Evolutionary conservation across 768 basidiomycete genomes (phyloP).

Genomic region (Boletus patriciae): DNA sequence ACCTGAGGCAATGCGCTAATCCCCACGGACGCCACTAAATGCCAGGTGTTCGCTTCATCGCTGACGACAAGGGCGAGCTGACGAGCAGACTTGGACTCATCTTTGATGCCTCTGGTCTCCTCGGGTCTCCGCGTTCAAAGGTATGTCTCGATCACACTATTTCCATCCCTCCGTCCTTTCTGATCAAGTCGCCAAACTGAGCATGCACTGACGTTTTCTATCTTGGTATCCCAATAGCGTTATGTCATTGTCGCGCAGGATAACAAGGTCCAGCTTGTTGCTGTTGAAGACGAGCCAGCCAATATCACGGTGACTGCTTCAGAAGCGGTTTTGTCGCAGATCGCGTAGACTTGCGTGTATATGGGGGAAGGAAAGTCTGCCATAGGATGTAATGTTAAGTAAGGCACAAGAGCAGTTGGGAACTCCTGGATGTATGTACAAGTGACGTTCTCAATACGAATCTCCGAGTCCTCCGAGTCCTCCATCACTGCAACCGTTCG

Average conservation of each 20-base stretch:
- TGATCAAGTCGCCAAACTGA: background rate
- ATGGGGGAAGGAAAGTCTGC: background rate
- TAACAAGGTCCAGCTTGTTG: slow-evolving; percentile 53
- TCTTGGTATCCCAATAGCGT: slow-evolving; percentile 35
- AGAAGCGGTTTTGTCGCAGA: slow-evolving; percentile 41
- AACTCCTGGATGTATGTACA: background rate
- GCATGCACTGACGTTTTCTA: background rate
- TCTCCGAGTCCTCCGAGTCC: no score
- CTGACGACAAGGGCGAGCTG: slow-evolving; percentile 67
- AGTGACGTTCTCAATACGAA: background rate
- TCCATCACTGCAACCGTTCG: no score
- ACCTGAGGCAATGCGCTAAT: background rate
- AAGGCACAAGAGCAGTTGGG: background rate
- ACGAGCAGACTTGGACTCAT: slow-evolving; percentile 53
- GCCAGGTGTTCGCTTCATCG: slow-evolving; percentile 58
- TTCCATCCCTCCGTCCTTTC: background rate
- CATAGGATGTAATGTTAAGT: background rate
- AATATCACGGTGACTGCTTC: slow-evolving; percentile 56
- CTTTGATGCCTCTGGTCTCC: slow-evolving; percentile 59
- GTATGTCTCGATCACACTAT: slow-evolving; percentile 28
- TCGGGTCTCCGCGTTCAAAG: slow-evolving; percentile 71
- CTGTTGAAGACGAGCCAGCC: slow-evolving; percentile 49
- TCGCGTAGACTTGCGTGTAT: slow-evolving; percentile 12
- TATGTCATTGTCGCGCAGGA: slow-evolving; percentile 60
- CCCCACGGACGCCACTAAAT: background rate